These are phyloP conservation scores for Tetrapisispora arboricola DNA, from an alignment of 805 yeast genomes.

Conservation along the genomic window DNA sequence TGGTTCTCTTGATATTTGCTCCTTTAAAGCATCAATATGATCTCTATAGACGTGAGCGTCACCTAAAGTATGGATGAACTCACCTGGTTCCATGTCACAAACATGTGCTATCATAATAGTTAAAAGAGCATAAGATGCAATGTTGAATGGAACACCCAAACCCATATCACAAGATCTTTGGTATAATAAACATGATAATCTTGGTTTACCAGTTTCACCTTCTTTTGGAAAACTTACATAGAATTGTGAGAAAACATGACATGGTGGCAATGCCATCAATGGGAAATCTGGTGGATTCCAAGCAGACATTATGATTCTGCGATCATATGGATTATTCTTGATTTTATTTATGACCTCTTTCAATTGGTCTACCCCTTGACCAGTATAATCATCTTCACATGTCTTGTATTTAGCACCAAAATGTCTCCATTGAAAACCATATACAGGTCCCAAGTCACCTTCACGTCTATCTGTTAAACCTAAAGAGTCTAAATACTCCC, in stretches of 20 bases:
- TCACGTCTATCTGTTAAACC: slow-evolving; percentile 75
- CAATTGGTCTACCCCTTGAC: slow-evolving; percentile 86
- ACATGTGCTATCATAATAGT: slow-evolving; percentile 93
- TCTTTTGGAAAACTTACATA: slow-evolving; percentile 73
- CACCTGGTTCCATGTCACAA: slow-evolving; percentile 93
- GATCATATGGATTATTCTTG: slow-evolving; percentile 83
- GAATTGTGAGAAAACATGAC: slow-evolving; percentile 94
- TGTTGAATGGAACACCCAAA: slow-evolving; percentile 96
- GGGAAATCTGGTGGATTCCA: slow-evolving; percentile 97
- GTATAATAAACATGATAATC: slow-evolving; percentile 77
- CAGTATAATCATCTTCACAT: slow-evolving; percentile 78
- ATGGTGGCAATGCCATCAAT: slow-evolving; percentile 96
- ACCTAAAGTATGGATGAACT: slow-evolving; percentile 89
- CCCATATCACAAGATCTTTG: slow-evolving; percentile 99
- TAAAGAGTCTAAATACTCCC: slow-evolving; percentile 76
- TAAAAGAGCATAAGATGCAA: slow-evolving; percentile 88
- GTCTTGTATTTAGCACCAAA: slow-evolving; percentile 89
- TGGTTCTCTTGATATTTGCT: slow-evolving; percentile 70
- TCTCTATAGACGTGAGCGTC: slow-evolving; percentile 93
- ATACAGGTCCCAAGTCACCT: slow-evolving; percentile 96
- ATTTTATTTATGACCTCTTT: slow-evolving; percentile 67
- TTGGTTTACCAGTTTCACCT: slow-evolving; percentile 40
- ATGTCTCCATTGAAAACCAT: slow-evolving; percentile 99
- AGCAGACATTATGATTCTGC: slow-evolving; percentile 90
- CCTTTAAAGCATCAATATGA: slow-evolving; percentile 83